phyloP scores from a whole-genome alignment of 495 filamentous ascomycete species.

The Penicillium steckii region DNA sequence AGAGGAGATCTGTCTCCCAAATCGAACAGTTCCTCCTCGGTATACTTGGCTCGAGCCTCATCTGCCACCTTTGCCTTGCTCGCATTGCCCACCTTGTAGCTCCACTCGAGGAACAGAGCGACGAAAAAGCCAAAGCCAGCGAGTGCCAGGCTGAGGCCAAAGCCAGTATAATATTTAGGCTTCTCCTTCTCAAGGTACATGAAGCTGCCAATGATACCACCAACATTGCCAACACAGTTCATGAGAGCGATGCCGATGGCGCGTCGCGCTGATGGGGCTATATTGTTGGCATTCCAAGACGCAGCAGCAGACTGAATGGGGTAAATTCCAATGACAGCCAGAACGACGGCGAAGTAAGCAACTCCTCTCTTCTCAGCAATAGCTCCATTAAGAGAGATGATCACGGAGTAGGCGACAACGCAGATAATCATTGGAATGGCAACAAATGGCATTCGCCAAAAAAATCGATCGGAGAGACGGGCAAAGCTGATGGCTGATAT shows the following conservation, averaged over 20 bases:
- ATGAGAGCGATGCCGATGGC: constrained; percentile 38
- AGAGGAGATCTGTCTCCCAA: constrained; percentile 44
- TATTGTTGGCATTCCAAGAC: constrained; percentile 39
- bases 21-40: constrained; percentile 34
- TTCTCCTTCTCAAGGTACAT: constrained; percentile 34
- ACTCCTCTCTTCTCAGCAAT: constrained; percentile 27
- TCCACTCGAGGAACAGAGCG: constrained; percentile 21
- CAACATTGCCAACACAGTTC: constrained; percentile 36
- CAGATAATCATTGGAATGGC: constrained; percentile 26
- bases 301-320: constrained; percentile 33
- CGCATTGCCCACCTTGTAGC: constrained; percentile 19
- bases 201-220: constrained; percentile 35
- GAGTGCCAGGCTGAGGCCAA: constrained; percentile 28
- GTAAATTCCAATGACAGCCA: constrained; percentile 38
- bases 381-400: constrained; percentile 24
- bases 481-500: constrained; percentile 33
- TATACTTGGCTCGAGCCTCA: constrained; percentile 31
- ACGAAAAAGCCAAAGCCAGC: constrained; percentile 19
- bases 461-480: constrained; percentile 33
- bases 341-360: constrained; percentile 36
- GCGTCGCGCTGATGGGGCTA: constrained; percentile 31
- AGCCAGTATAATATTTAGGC: constrained; percentile 33
- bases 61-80: constrained; percentile 25
- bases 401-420: constrained; percentile 26
- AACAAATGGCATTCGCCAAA: constrained; percentile 42